Evolutionary conservation across 768 basidiomycete genomes (phyloP).

Genomic region (Auricularia auricula-judae): DNA sequence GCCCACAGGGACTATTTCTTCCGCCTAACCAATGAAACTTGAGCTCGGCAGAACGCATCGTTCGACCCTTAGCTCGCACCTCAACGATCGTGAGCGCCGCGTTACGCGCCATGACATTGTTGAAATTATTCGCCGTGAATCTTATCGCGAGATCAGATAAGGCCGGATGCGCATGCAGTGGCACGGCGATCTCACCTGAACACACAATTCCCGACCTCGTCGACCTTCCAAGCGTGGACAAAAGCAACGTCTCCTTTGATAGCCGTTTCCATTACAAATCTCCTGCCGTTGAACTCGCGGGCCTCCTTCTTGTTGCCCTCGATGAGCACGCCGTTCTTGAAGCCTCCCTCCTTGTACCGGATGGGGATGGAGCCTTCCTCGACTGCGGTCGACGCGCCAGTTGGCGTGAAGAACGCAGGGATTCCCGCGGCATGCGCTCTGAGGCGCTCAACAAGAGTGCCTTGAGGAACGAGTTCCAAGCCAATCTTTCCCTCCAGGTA

Average conservation of each 20-base stretch:
- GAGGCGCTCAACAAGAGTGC: slow-evolving; percentile 79
- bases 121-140: slow-evolving; percentile 84
- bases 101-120: slow-evolving; percentile 76
- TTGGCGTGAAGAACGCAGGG: slow-evolving; percentile 90
- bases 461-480: slow-evolving; percentile 85
- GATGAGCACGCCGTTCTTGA: slow-evolving; percentile 55
- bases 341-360: slow-evolving; percentile 69
- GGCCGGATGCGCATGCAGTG: slow-evolving; percentile 1
- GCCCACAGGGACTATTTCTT: slow-evolving; percentile 79
- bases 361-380: slow-evolving; percentile 72
- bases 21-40: slow-evolving; percentile 40
- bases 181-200: slow-evolving; percentile 48
- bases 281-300: slow-evolving; percentile 65
- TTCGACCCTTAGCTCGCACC: slow-evolving; percentile 27
- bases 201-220: slow-evolving; percentile 82
- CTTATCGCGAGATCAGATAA: slow-evolving; percentile 23
- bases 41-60: neutral
- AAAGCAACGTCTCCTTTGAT: slow-evolving; percentile 77
- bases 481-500: slow-evolving; percentile 76
- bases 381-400: slow-evolving; percentile 76
- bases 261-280: slow-evolving; percentile 73
- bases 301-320: slow-evolving; percentile 68
- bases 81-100: slow-evolving; percentile 87
- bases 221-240: slow-evolving; percentile 84
- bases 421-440: slow-evolving; percentile 87